These are phyloP conservation scores for Tephrocybe sp. DNA, from an alignment of 768 basidiomycete genomes.

Conservation along the genomic window DNA sequence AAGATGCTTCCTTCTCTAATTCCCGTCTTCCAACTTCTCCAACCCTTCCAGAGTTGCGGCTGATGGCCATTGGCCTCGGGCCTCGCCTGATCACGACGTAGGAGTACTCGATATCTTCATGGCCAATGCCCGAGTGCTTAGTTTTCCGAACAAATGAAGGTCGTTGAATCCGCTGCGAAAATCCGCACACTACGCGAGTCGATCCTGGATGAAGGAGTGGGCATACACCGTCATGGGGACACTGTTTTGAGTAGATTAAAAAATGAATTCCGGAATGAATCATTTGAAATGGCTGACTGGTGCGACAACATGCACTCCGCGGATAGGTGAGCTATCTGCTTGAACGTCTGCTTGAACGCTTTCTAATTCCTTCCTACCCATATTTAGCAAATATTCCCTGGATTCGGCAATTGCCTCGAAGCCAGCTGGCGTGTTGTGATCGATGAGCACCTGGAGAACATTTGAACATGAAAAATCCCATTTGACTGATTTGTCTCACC, in stretches of 20 bases:
- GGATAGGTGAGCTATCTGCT: too few relatives aligned
- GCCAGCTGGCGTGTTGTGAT: conserved; percentile 72
- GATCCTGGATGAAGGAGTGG: conserved; percentile 66
- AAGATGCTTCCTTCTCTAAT: conserved; percentile 31
- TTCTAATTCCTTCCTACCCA: conserved; percentile 42
- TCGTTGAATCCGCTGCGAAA: conserved; percentile 83
- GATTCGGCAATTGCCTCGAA: conserved; percentile 81
- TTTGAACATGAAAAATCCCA: conserved; percentile 7
- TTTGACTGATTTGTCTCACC: conserved; percentile 36
- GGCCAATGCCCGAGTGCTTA: conserved; percentile 81
- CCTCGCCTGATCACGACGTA: conserved; percentile 89
- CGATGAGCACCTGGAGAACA: conserved; percentile 70
- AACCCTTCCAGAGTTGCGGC: conserved; percentile 44
- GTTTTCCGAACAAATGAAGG: conserved; percentile 84
- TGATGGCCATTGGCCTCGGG: conserved; percentile 47
- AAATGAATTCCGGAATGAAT: not conserved
- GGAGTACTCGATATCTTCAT: conserved; percentile 86
- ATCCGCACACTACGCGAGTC: conserved; percentile 65
- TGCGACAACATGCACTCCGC: conserved; percentile 82
- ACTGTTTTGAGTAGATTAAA: conserved; percentile 43
- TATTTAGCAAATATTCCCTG: conserved; percentile 63
- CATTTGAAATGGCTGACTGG: conserved; percentile 55
- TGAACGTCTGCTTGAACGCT: too few relatives aligned
- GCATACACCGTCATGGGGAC: conserved; percentile 87
- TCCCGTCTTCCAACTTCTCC: conserved; percentile 52